A percentile compares a stretch with the other conserved stretches of the same genome.
Evolutionary conservation across 495 filamentous ascomycete genomes (phyloP).

Genomic region (Xylaria bambusicola): DNA sequence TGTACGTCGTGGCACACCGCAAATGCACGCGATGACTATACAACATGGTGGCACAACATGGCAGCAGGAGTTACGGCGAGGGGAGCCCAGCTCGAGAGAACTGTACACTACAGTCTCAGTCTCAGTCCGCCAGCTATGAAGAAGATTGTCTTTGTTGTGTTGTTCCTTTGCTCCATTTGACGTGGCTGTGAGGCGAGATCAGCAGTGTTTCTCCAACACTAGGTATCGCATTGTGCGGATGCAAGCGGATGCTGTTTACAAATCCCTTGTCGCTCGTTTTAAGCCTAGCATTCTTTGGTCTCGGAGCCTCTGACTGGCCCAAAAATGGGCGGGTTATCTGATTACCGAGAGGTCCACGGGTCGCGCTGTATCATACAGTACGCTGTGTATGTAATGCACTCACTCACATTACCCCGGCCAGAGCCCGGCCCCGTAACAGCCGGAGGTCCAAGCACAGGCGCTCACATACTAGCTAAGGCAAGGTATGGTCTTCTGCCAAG

Average conservation of each 20-base stretch:
- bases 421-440: neutral
- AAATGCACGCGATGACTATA: too few relatives aligned
- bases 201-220: neutral
- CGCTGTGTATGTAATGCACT: slow-evolving; percentile 3
- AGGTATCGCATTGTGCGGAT: neutral
- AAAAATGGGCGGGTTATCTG: neutral
- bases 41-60: too few relatives aligned
- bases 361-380: neutral
- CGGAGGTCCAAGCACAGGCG: slow-evolving; percentile 14
- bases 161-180: neutral
- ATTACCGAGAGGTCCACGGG: neutral
- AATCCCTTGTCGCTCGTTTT: neutral
- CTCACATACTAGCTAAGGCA: neutral
- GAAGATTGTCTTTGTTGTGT: too few relatives aligned
- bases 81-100: too few relatives aligned
- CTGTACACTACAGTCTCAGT: too few relatives aligned
- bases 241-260: neutral
- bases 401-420: slow-evolving; percentile 3
- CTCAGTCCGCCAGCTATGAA: too few relatives aligned
- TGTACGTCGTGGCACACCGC: too few relatives aligned
- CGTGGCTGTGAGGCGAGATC: neutral
- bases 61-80: too few relatives aligned
- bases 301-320: neutral
- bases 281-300: neutral
- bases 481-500: slow-evolving; percentile 6